phyloP scores from a whole-genome alignment of 2,329 filamentous ascomycete genomes.

The Ceratocystiopsis minuta region DNA sequence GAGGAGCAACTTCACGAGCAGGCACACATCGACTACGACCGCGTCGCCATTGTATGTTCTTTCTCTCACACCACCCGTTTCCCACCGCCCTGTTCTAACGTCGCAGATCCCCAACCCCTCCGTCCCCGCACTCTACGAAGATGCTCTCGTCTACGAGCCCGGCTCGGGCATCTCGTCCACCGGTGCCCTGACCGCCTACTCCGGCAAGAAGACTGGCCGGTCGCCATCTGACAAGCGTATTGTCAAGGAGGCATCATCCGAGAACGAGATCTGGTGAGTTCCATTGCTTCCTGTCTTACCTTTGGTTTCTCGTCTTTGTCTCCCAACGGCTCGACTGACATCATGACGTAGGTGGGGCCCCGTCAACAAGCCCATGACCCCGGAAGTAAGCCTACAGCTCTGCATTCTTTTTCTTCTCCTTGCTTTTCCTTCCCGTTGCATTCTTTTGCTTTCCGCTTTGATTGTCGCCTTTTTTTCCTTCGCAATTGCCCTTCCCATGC shows the following conservation, averaged over 20 bases:
- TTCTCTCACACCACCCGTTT: background rate
- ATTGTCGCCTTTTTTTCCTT: background rate
- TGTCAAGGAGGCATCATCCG: conserved; percentile 75
- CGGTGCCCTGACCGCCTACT: conserved; percentile 92
- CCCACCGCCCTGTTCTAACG: background rate
- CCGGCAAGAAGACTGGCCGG: conserved; percentile 91
- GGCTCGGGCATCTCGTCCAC: conserved; percentile 93
- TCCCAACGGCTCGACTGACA: background rate
- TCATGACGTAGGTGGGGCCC: conserved; percentile 55
- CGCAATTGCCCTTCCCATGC: no score
- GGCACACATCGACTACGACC: conserved; percentile 97
- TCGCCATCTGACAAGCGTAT: conserved; percentile 96
- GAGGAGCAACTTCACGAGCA: conserved; percentile 94
- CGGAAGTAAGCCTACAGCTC: conserved; percentile 49
- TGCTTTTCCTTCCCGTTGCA: background rate
- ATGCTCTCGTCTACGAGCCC: conserved; percentile 92
- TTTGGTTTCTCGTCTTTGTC: conserved; percentile 3
- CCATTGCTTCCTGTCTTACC: background rate
- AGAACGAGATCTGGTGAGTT: conserved; percentile 74
- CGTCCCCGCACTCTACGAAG: conserved; percentile 91
- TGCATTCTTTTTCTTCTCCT: conserved; percentile 2
- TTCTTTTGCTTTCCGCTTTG: background rate
- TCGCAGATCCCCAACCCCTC: conserved; percentile 68
- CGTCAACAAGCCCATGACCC: conserved; percentile 96
- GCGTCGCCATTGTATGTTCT: conserved; percentile 76